Percentiles rank a stretch among this genome's conserved stretches.
Evolutionary conservation across 176 grass and related monocot species (phyloP).

Genomic region (Eleusine coracana): DNA sequence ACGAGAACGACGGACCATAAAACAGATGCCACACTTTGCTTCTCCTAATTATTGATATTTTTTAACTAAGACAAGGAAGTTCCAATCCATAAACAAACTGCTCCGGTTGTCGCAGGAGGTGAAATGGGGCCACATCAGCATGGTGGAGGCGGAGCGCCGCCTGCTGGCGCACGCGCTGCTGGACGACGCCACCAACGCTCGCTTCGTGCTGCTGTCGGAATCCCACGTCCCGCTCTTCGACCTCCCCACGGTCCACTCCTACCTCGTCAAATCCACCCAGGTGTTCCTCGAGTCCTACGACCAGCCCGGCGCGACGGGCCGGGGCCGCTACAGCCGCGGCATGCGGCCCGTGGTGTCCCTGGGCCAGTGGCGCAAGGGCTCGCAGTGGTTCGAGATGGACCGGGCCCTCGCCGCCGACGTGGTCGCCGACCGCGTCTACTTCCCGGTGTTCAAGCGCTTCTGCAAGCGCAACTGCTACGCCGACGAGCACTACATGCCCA

Average conservation of each 20-base stretch:
- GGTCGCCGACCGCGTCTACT: slow-evolving; percentile 52
- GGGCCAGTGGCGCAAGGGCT: slow-evolving; percentile 73
- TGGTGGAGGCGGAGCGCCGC: slow-evolving; percentile 74
- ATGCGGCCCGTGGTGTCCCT: slow-evolving; percentile 44
- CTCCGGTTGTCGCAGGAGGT: slow-evolving; percentile 48
- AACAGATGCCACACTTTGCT: background rate
- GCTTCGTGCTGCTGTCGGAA: slow-evolving; percentile 70
- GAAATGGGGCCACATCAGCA: slow-evolving; percentile 64
- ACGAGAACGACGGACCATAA: background rate
- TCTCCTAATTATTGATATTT: background rate
- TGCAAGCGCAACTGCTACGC: slow-evolving; percentile 67
- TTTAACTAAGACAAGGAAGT: background rate
- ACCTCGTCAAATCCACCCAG: slow-evolving; percentile 62
- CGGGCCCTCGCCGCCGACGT: slow-evolving; percentile 44
- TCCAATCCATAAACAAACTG: background rate
- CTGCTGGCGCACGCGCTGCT: slow-evolving; percentile 65
- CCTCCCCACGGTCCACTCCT: slow-evolving; percentile 51
- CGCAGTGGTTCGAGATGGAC: slow-evolving; percentile 77
- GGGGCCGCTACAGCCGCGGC: slow-evolving; percentile 51
- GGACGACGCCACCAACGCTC: slow-evolving; percentile 62
- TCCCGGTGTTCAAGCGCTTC: slow-evolving; percentile 45
- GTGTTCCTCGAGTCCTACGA: slow-evolving; percentile 63
- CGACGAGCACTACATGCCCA: slow-evolving; percentile 79
- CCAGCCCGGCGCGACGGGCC: slow-evolving; percentile 30
- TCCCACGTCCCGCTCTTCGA: slow-evolving; percentile 66